Base-by-base conservation (phyloP, 2,329 filamentous ascomycete genomes). In the Botrytis byssoidea region DNA sequence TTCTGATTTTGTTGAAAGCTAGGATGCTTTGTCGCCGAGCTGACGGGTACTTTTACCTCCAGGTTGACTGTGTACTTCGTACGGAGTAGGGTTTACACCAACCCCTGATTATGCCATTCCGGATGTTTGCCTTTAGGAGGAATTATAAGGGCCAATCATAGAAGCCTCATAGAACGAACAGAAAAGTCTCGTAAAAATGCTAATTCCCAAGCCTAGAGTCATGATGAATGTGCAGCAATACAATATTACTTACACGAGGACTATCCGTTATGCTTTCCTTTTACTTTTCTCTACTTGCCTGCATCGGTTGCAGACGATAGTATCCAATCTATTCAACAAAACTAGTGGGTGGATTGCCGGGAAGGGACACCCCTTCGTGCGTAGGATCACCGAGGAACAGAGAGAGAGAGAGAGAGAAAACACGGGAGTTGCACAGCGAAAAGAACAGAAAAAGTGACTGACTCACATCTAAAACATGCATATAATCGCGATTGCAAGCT, bases 391-490 rank as follows among this genome's bases (percentile, higher is more conserved):
- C 14, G 3, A 40, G 42, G n/a, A 32, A 57, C 14, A 42, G 57
- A 40, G 57, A 9, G 25, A 40, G 57, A 40, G 57, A 9, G 25
- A n/a, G 32, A 35, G 32, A 35, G 32, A 35, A 63, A 29, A 42
- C 14, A 63, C 37, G 35, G 60, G 60, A 63, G 37, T 42, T 63
- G 60, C 37, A 63, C 60, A 63, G 14, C 60, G 60, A 63, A 55
- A 42, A 16, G 25, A 63, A 63, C 8, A 20, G 25, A 14, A 51
- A 46, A 46, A 10, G 20, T 51, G n/a, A 40, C 37, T 29, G 37
- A 44, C 60, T 61, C 35, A 61, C 35, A n/a, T 40, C 35, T 16
- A 61, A n/a, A n/a, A 14, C 32, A 61, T n/a, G 35, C 32, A 61
- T 16, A n/a, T 12, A 32, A 35, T 59, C 59, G 35, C 59, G 14